Conservation (phyloP, 106 monocot species). For the Apostasia shenzhenica region DNA sequence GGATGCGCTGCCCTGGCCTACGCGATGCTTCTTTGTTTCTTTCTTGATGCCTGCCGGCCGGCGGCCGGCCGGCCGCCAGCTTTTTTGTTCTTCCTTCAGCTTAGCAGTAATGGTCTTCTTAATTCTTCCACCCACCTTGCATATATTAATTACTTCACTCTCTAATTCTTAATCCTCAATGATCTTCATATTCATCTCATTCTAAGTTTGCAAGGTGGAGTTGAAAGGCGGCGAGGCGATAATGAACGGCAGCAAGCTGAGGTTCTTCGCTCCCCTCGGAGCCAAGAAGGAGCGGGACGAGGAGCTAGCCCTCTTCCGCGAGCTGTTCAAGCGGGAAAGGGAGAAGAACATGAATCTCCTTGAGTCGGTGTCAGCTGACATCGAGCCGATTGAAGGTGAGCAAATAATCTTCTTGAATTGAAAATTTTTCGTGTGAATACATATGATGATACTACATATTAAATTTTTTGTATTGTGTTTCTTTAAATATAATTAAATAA, state of each 20-base stretch:
- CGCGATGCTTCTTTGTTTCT: neutral
- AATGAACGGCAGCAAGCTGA: conserved; percentile 1
- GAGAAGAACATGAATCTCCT: conserved; percentile 30
- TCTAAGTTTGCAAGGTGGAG: no score
- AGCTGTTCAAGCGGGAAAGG: conserved; percentile 33
- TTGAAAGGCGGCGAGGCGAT: neutral
- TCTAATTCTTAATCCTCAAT: no score
- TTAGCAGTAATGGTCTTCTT: no score
- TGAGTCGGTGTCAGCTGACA: conserved; percentile 21
- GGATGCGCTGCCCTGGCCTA: neutral
- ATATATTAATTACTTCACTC: no score
- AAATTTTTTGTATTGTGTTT: neutral
- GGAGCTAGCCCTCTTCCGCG: conserved; percentile 28
- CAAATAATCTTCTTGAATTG: neutral
- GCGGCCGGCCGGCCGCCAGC: no score
- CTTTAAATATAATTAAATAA: neutral
- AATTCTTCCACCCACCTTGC: no score
- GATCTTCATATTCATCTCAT: no score
- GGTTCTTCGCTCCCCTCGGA: conserved; percentile 4
- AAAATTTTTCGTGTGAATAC: no score
- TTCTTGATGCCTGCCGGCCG: no score
- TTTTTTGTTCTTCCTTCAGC: no score
- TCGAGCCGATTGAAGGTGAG: conserved; percentile 11
- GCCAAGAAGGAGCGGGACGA: conserved; percentile 26
- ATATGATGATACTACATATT: no score